Evolutionary conservation across 1,284 basidiomycete species (phyloP), one percentile per base, ranked within the genome.

Genomic region (Porphyrellus sp.): DNA sequence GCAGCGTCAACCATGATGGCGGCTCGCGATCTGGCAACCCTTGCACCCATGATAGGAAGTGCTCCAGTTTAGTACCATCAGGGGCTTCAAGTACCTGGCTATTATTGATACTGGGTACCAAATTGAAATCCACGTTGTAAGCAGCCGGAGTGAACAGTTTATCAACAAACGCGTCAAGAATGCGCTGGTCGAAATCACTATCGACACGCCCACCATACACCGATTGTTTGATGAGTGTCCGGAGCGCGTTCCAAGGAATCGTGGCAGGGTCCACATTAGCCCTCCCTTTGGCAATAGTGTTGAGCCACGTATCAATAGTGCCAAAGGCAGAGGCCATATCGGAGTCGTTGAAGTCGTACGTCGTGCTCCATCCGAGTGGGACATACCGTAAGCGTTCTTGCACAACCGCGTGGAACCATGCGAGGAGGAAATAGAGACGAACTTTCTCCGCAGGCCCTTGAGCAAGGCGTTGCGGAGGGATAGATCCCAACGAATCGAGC

Each of bases 321-420:
- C 81, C 81, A 69, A 93, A 88, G 0, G 94, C 93, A 12, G 94
- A 89, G n/a, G 87, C 83, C 80, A 96, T 89, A 67, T 98, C 95
- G 5, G 95, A 96, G 68, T 98, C 93, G 71, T 98, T 98, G 80
- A 98, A 98, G 70, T 98, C 95, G 72, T 98, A 98, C 1, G 81
- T 79, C 74, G 97, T 93, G 67, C 89, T 93, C 93, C 94, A 98
- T 1, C 95, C 94, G 23, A 98, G 77, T 6, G 95, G 95, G 9
- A 89, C 89, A 68, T 97, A 98, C 38, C 95, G 90, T 23, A 98
- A 77, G 59, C 95, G 91, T 71, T 98, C 95, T 72, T 97, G 94
- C 1, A 98, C 86, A 23, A 98, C 82, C 16, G 95, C 93, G 65
- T 98, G 95, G 84, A 98, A 95, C 94, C 94, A 98, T 3, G 94